phyloP scores from a whole-genome alignment of 2,329 filamentous ascomycete species.

The Botryotinia convoluta region DNA sequence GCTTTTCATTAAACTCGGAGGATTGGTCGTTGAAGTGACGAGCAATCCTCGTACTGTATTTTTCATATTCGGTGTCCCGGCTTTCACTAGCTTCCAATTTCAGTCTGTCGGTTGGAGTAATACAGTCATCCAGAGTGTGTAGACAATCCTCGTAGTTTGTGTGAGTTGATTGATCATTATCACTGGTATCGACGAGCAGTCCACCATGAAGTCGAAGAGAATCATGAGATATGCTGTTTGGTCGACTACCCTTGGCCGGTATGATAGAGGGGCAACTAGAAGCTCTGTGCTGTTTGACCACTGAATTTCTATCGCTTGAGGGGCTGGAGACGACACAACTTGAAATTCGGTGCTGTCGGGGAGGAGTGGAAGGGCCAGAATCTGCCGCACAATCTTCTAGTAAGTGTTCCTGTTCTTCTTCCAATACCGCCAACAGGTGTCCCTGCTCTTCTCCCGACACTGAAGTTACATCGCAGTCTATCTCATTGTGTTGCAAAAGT shows the following conservation, averaged over 20 bases:
- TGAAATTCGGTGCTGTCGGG: slow-evolving; percentile 8
- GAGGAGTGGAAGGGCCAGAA: slow-evolving; percentile 11
- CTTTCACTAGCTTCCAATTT: slow-evolving; percentile 12
- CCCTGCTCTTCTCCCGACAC: neutral
- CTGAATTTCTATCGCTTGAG: neutral
- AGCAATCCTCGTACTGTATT: neutral
- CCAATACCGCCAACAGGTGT: neutral
- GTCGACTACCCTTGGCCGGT: neutral
- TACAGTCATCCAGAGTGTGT: slow-evolving; percentile 14
- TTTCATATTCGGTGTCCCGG: neutral
- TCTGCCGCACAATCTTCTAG: slow-evolving; percentile 3
- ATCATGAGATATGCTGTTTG: neutral
- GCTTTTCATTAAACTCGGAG: neutral
- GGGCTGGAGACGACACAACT: slow-evolving; percentile 3
- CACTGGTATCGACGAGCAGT: neutral
- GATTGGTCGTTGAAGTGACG: neutral
- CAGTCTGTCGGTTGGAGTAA: slow-evolving; percentile 3
- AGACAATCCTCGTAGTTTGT: slow-evolving; percentile 13
- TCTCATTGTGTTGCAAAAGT: neutral
- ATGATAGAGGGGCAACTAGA: slow-evolving; percentile 10
- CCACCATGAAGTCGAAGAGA: neutral
- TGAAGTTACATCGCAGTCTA: neutral
- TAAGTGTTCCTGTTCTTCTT: slow-evolving; percentile 10
- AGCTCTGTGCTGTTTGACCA: slow-evolving; percentile 5
- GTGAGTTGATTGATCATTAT: neutral